These are phyloP conservation scores for Dictyostelium capitatum DNA, from an alignment of 78 protist genomes.

Conservation along the genomic window DNA sequence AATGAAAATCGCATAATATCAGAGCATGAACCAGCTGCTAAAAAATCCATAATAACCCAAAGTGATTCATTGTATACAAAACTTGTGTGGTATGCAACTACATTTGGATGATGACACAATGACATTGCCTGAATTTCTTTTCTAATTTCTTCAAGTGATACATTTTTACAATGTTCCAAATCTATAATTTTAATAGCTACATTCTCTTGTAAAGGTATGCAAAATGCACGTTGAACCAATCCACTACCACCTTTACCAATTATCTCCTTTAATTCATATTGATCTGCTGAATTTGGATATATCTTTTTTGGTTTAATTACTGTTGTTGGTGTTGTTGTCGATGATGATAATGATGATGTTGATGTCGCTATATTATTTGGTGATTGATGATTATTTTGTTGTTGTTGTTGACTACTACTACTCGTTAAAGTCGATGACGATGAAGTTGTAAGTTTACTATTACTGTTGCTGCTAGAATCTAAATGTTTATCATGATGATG, in stretches of 20 bases:
- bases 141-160: slow-evolving; percentile 72
- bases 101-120: slow-evolving; percentile 80
- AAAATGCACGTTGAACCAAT: slow-evolving; percentile 49
- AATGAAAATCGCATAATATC: slow-evolving; percentile 84
- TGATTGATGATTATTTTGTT: neutral
- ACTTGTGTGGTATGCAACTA: slow-evolving; percentile 78
- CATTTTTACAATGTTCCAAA: slow-evolving; percentile 76
- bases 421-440: too few relatives aligned
- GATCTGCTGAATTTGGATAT: slow-evolving; percentile 65
- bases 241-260: slow-evolving; percentile 83
- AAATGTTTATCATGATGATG: neutral
- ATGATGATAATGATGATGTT: neutral
- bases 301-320: slow-evolving; percentile 24
- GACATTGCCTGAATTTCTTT: slow-evolving; percentile 80
- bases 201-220: slow-evolving; percentile 50
- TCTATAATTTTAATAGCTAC: slow-evolving; percentile 78
- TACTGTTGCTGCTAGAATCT: neutral
- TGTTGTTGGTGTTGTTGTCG: neutral
- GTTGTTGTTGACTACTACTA: neutral
- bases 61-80: slow-evolving; percentile 75
- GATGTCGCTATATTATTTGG: neutral
- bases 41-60: slow-evolving; percentile 95
- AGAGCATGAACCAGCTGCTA: slow-evolving; percentile 91
- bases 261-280: slow-evolving; percentile 67
- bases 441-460: too few relatives aligned